These are phyloP conservation scores for Aspergillus sojae DNA, from an alignment of 2,329 filamentous ascomycete genomes.

Conservation along the genomic window DNA sequence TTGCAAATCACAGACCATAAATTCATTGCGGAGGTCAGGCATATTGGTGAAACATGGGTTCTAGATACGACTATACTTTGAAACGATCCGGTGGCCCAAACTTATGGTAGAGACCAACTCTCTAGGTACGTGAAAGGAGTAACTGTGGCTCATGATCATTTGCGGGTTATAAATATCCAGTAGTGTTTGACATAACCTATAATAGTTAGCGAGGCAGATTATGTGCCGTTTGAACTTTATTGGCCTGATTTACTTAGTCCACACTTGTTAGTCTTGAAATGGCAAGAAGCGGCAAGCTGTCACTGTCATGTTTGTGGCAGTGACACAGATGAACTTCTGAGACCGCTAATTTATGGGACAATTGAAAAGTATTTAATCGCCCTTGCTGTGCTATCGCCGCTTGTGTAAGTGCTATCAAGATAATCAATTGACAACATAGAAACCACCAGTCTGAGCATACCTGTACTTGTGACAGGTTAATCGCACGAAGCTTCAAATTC, in stretches of 20 bases:
- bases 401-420: background rate
- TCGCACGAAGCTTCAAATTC: constrained; percentile 35
- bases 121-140: background rate
- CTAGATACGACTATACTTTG: constrained; percentile 60
- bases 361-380: background rate
- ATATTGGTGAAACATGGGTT: constrained; percentile 83
- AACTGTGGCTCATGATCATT: background rate
- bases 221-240: background rate
- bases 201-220: background rate
- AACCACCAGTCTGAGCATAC: background rate
- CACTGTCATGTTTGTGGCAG: background rate
- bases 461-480: background rate
- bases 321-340: background rate
- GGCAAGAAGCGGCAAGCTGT: background rate
- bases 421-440: background rate
- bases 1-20: constrained; percentile 77
- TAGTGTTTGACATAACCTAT: background rate
- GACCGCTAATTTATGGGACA: background rate
- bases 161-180: background rate
- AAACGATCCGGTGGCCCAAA: background rate
- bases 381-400: background rate
- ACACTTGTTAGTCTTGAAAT: background rate
- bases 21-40: constrained; percentile 80
- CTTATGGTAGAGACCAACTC: background rate
- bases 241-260: background rate